A percentile compares a stretch with the other conserved stretches of the same genome.
These are phyloP conservation scores for Blastobotrys robertii DNA, from an alignment of 805 yeast genomes.

Conservation along the genomic window DNA sequence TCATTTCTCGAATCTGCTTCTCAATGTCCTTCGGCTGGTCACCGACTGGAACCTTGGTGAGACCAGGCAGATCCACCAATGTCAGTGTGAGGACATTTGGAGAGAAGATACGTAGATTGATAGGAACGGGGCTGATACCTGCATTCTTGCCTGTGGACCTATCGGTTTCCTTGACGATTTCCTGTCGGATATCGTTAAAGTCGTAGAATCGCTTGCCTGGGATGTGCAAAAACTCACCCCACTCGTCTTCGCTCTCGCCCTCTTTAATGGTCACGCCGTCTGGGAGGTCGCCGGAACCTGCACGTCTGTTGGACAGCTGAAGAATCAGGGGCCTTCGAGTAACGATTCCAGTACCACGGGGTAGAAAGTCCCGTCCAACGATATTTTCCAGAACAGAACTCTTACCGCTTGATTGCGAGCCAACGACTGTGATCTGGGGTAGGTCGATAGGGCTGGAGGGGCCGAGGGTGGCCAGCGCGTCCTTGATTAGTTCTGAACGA, in stretches of 20 bases:
- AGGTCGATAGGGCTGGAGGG: conserved; percentile 87
- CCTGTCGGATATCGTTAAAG: conserved; percentile 80
- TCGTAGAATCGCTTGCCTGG: conserved; percentile 83
- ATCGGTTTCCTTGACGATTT: conserved; percentile 87
- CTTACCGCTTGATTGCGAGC: conserved; percentile 85
- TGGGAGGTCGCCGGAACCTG: conserved; percentile 23
- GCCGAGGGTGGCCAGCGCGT: conserved; percentile 94
- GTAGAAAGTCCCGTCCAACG: conserved; percentile 84
- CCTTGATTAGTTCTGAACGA: conserved; percentile 32
- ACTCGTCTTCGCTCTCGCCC: conserved; percentile 44
- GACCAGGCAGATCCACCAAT: conserved; percentile 91
- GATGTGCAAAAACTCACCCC: conserved; percentile 95
- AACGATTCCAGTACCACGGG: conserved; percentile 89
- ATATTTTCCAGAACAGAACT: conserved; percentile 84
- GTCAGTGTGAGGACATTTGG: conserved; percentile 93
- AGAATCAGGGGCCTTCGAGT: conserved; percentile 80
- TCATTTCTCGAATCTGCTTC: conserved; percentile 84
- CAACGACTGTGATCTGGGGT: conserved; percentile 93
- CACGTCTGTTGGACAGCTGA: conserved; percentile 66
- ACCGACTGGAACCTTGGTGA: conserved; percentile 97
- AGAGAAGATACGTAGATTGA: conserved; percentile 83
- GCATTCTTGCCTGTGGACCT: conserved; percentile 60
- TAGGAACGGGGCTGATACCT: conserved; percentile 88
- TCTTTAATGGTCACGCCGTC: conserved; percentile 20
- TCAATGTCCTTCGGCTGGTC: conserved; percentile 98